Evolutionary conservation across 805 yeast genomes (phyloP).

Genomic region (Ogataea paraovalis): DNA sequence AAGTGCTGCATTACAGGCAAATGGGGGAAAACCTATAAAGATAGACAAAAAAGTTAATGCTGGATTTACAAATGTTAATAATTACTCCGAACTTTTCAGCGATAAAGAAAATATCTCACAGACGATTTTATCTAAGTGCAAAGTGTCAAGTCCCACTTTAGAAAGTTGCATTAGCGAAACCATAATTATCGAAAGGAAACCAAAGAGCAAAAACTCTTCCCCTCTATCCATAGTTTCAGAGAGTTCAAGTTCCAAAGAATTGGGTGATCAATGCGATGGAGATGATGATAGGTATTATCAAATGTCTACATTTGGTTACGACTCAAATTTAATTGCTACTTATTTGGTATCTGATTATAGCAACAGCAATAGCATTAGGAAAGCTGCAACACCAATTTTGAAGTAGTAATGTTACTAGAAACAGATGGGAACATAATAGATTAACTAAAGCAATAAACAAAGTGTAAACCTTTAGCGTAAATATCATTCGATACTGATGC

Average conservation of each 20-base stretch:
- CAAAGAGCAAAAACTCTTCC: constrained; percentile 6
- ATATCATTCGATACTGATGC: too few species aligned
- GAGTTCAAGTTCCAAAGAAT: constrained; percentile 3
- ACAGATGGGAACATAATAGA: too few species aligned
- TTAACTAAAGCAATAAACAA: too few species aligned
- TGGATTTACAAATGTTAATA: constrained; percentile 17
- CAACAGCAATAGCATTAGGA: background rate
- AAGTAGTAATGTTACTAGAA: too few species aligned
- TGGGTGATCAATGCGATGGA: background rate
- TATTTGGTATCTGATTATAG: constrained; percentile 5
- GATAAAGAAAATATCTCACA: constrained; percentile 11
- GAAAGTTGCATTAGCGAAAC: constrained; percentile 13
- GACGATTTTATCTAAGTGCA: background rate
- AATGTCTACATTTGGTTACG: constrained; percentile 14
- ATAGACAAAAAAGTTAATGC: constrained; percentile 10
- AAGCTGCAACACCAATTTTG: too few species aligned
- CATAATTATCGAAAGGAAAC: constrained; percentile 16
- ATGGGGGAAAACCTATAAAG: constrained; percentile 21
- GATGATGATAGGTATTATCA: constrained; percentile 2
- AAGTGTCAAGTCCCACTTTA: background rate
- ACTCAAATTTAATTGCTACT: constrained; percentile 16
- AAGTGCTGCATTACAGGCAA: constrained; percentile 37
- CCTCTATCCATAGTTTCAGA: constrained; percentile 18
- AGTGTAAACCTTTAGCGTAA: too few species aligned
- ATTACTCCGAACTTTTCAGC: constrained; percentile 12